Percentiles rank a stretch among this genome's conserved stretches.
Evolutionary conservation across 2,329 filamentous ascomycete species (phyloP).

Genomic region (Colletotrichum sp.): DNA sequence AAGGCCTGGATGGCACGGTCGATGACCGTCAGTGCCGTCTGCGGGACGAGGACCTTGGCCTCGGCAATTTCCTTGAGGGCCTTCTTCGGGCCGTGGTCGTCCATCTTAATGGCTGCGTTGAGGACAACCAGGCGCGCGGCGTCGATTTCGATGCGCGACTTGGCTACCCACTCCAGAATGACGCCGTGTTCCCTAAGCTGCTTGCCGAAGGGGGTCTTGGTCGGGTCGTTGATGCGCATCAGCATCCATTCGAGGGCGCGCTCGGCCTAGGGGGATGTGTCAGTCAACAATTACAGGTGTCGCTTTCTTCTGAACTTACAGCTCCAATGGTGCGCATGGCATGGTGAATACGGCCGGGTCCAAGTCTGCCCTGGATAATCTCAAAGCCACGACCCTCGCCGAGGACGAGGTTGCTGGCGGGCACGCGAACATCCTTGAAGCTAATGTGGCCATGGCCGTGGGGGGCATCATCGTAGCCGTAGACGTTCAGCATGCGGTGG

Average conservation of each 20-base stretch:
- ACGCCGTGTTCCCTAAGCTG: slow-evolving; percentile 87
- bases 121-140: slow-evolving; percentile 87
- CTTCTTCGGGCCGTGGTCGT: slow-evolving; percentile 85
- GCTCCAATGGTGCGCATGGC: slow-evolving; percentile 95
- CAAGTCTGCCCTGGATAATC: slow-evolving; percentile 96
- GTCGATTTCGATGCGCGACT: slow-evolving; percentile 92
- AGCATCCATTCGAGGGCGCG: slow-evolving; percentile 94
- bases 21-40: slow-evolving; percentile 83
- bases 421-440: slow-evolving; percentile 90
- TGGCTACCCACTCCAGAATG: slow-evolving; percentile 93
- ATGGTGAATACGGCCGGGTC: slow-evolving; percentile 96
- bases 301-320: slow-evolving; percentile 46
- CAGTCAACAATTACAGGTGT: not conserved
- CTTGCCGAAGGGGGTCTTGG: slow-evolving; percentile 91
- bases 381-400: slow-evolving; percentile 96
- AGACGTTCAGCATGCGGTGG: slow-evolving; percentile 90
- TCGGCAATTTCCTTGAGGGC: slow-evolving; percentile 93
- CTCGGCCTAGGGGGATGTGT: slow-evolving; percentile 65
- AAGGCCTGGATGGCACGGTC: slow-evolving; percentile 94
- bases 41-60: slow-evolving; percentile 90
- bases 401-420: slow-evolving; percentile 82
- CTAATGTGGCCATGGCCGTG: slow-evolving; percentile 94
- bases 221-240: slow-evolving; percentile 89
- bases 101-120: slow-evolving; percentile 95
- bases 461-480: slow-evolving; percentile 97